A percentile compares a stretch with the other conserved stretches of the same genome.
These are phyloP conservation scores for Spathaspora arborariae DNA, from an alignment of 805 yeast genomes.

Conservation along the genomic window DNA sequence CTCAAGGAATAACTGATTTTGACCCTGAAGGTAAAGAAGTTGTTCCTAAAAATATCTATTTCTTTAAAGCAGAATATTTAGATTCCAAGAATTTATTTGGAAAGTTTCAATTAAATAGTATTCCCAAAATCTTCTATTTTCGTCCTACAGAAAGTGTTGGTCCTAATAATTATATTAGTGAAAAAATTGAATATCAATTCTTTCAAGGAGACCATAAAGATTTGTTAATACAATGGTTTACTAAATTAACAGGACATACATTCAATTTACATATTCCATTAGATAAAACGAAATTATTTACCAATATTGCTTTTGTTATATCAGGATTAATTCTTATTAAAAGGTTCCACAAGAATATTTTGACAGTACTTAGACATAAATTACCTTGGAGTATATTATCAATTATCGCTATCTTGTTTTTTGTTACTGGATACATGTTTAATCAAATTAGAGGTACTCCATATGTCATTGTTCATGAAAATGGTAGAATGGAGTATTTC, in stretches of 20 bases:
- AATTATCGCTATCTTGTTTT: constrained; percentile 61
- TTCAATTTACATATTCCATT: constrained; percentile 38
- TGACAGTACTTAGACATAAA: constrained; percentile 43
- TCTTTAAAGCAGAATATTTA: constrained; percentile 71
- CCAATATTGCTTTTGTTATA: constrained; percentile 23
- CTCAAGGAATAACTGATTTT: constrained; percentile 32
- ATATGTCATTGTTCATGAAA: constrained; percentile 47
- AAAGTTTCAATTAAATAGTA: constrained; percentile 56
- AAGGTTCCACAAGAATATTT: constrained; percentile 29
- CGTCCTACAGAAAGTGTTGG: constrained; percentile 43
- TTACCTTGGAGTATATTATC: constrained; percentile 71
- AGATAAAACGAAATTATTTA: constrained; percentile 29
- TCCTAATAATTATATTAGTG: constrained; percentile 23
- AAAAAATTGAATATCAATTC: constrained; percentile 42
- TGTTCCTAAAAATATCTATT: constrained; percentile 43
- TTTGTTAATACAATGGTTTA: constrained; percentile 35
- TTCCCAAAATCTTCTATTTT: constrained; percentile 72
- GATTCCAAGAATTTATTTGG: constrained; percentile 52
- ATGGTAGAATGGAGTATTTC: constrained; percentile 38
- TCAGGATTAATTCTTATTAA: constrained; percentile 21
- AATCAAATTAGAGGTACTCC: constrained; percentile 76
- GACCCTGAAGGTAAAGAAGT: constrained; percentile 29
- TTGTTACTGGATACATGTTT: constrained; percentile 91
- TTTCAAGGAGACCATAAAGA: constrained; percentile 40
- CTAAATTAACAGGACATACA: constrained; percentile 26